phyloP scores from a whole-genome alignment of 2,329 filamentous ascomycete species.

The Talaromyces sp. region DNA sequence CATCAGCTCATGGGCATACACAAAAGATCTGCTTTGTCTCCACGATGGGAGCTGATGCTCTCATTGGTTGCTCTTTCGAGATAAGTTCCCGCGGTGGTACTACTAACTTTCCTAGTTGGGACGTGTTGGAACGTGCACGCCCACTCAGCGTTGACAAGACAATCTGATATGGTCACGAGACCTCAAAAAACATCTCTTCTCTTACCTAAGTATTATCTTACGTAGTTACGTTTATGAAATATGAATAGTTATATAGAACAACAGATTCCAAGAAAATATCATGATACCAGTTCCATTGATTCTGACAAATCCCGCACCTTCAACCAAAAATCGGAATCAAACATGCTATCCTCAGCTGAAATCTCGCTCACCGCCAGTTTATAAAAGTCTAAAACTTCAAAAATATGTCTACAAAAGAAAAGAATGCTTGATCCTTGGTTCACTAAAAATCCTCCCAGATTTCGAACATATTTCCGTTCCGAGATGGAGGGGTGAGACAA shows the following conservation, averaged over 20 bases:
- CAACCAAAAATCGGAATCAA: neutral
- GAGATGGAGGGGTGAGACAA: neutral
- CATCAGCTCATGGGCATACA: slow-evolving; percentile 1
- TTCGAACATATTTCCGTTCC: neutral
- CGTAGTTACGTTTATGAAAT: neutral
- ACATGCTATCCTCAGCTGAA: neutral
- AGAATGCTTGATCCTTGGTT: slow-evolving; percentile 1
- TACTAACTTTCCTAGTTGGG: neutral
- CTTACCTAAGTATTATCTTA: neutral
- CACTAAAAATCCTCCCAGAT: neutral
- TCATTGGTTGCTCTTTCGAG: neutral
- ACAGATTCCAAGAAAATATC: neutral
- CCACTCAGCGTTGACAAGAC: neutral
- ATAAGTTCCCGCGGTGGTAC: slow-evolving; percentile 10
- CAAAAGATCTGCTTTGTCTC: neutral
- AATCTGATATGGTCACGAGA: slow-evolving; percentile 7
- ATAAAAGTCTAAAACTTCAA: neutral
- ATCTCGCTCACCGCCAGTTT: slow-evolving; percentile 6
- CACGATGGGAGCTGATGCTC: neutral
- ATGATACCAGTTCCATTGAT: neutral
- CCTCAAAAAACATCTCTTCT: neutral
- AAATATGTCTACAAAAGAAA: neutral
- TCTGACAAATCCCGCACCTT: neutral
- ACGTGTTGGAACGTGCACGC: slow-evolving; percentile 1
- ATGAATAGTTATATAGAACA: neutral